phyloP scores from a whole-genome alignment of 169 alveolate genomes.

The Plasmodium yoelii region DNA sequence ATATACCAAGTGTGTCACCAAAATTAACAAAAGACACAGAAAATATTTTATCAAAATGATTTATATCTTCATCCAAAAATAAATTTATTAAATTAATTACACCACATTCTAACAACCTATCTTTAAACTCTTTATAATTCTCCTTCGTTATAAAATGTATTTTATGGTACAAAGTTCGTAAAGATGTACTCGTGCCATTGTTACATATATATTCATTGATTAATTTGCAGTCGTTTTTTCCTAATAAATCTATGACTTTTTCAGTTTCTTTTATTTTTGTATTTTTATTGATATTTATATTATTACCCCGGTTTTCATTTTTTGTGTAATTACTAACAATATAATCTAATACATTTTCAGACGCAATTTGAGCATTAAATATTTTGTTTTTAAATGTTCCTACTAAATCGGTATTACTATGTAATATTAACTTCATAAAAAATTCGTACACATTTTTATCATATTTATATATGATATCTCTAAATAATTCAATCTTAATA shows the following conservation, averaged over 20 bases:
- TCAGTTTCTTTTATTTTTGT: slow-evolving; percentile 6
- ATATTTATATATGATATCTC: slow-evolving; percentile 22
- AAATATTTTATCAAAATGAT: slow-evolving; percentile 69
- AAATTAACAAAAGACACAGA: slow-evolving; percentile 73
- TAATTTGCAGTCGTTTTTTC: slow-evolving; percentile 25
- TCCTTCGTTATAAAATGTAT: slow-evolving; percentile 42
- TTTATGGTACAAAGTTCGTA: slow-evolving; percentile 54
- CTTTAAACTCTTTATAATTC: slow-evolving; percentile 47
- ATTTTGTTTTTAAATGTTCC: slow-evolving; percentile 27
- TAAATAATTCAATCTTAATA: slow-evolving; percentile 31
- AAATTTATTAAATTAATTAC: slow-evolving; percentile 59
- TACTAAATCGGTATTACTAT: slow-evolving; percentile 47
- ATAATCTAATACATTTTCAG: slow-evolving; percentile 35
- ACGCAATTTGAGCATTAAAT: slow-evolving; percentile 34
- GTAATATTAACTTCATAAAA: slow-evolving; percentile 47
- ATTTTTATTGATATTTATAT: background rate
- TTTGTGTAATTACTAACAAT: slow-evolving; percentile 30
- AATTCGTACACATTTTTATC: slow-evolving; percentile 48
- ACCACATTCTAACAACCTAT: slow-evolving; percentile 61
- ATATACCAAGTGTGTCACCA: slow-evolving; percentile 71
- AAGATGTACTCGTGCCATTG: slow-evolving; percentile 21
- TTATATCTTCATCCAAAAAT: slow-evolving; percentile 68
- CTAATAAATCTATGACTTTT: background rate
- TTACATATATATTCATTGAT: slow-evolving; percentile 71
- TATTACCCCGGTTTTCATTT: background rate